Percentiles rank a stretch among this genome's conserved stretches.
These are phyloP conservation scores for Lactifluus echinatus DNA, from an alignment of 768 basidiomycete species.

Conservation along the genomic window DNA sequence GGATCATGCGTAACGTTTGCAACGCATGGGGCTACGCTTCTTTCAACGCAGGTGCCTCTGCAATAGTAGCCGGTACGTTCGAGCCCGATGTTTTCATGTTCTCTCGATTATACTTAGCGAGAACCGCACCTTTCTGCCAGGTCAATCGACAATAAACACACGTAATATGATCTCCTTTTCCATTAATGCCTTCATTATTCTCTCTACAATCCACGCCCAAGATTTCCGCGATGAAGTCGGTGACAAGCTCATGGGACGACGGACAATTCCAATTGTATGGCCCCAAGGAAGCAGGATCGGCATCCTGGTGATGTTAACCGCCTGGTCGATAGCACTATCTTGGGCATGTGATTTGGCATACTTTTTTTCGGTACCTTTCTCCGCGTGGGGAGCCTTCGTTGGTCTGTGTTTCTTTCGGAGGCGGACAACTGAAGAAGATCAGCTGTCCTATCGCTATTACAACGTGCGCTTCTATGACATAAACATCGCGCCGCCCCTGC, in stretches of 20 bases:
- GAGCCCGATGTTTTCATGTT: too few relatives aligned
- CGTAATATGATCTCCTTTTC: slow-evolving; percentile 14
- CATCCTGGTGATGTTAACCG: slow-evolving; percentile 19
- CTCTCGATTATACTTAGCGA: too few relatives aligned
- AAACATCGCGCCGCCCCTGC: background rate
- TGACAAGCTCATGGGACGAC: slow-evolving; percentile 26
- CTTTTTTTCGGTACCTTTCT: slow-evolving; percentile 6
- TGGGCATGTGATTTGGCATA: slow-evolving; percentile 21
- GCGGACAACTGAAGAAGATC: slow-evolving; percentile 20
- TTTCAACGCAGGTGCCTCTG: slow-evolving; percentile 24
- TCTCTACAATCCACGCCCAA: slow-evolving; percentile 33
- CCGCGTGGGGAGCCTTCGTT: slow-evolving; percentile 16
- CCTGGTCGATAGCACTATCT: slow-evolving; percentile 23
- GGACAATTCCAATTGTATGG: slow-evolving; percentile 26
- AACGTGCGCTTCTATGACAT: slow-evolving; percentile 21
- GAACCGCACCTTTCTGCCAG: background rate
- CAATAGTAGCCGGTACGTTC: slow-evolving; percentile 1
- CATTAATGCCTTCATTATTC: slow-evolving; percentile 26
- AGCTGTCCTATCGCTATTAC: slow-evolving; percentile 25
- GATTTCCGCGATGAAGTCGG: slow-evolving; percentile 30
- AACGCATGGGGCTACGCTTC: slow-evolving; percentile 19
- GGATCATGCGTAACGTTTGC: slow-evolving; percentile 16
- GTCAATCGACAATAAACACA: background rate
- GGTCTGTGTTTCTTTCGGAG: slow-evolving; percentile 21
- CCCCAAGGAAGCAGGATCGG: slow-evolving; percentile 17